Conservation (phyloP, 208 protist species). For the Trypanosoma melophagium region DNA sequence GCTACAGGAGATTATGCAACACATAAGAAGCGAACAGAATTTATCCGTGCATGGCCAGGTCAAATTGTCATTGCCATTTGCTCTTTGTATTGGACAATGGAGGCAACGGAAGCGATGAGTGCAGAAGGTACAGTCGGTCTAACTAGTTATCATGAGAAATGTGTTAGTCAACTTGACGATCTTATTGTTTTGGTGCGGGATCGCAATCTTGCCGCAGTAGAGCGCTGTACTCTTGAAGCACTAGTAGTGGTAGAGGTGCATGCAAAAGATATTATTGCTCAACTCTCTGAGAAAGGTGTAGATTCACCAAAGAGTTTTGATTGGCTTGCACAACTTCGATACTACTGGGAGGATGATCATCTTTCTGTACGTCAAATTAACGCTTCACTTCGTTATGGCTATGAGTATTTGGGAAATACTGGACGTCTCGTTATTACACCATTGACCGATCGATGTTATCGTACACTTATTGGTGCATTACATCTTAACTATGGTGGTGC, state of each 20-base stretch:
- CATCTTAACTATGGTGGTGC: conserved; percentile 96
- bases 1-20: conserved; percentile 84
- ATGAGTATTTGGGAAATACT: conserved; percentile 97
- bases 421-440: conserved; percentile 96
- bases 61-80: conserved; percentile 92
- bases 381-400: conserved; percentile 91
- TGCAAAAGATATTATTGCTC: conserved; percentile 91
- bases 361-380: conserved; percentile 92
- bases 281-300: conserved; percentile 91
- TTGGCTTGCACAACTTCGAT: conserved; percentile 96
- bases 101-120: conserved; percentile 90
- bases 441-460: conserved; percentile 95
- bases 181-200: conserved; percentile 93
- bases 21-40: conserved; percentile 71
- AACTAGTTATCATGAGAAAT: conserved; percentile 88
- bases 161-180: conserved; percentile 85
- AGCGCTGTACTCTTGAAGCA: conserved; percentile 92
- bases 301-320: conserved; percentile 93
- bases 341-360: conserved; percentile 95
- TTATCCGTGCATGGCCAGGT: conserved; percentile 92
- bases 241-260: conserved; percentile 95
- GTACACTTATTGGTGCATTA: conserved; percentile 96
- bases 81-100: conserved; percentile 93
- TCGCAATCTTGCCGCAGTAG: conserved; percentile 71
- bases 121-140: conserved; percentile 83